Conservation (phyloP, 495 filamentous ascomycete species). For the Collariella sp. region DNA sequence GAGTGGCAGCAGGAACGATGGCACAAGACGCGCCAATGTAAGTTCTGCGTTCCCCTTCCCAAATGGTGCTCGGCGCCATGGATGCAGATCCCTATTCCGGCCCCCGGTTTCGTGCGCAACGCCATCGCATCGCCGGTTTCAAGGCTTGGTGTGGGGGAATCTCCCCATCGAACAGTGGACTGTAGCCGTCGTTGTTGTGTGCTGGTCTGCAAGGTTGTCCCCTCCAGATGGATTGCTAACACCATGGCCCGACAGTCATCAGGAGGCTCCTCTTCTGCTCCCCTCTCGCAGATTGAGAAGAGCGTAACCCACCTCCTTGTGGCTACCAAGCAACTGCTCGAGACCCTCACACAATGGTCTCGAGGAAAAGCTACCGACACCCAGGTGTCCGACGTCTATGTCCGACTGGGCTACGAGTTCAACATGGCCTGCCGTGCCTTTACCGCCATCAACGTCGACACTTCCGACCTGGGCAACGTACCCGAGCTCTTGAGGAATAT, state of each 20-base stretch:
- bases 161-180: not conserved
- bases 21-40: conserved; percentile 43
- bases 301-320: conserved; percentile 96
- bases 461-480: conserved; percentile 85
- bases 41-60: conserved; percentile 26
- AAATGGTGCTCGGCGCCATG: conserved; percentile 6
- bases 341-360: conserved; percentile 96
- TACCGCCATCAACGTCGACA: conserved; percentile 91
- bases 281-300: conserved; percentile 90
- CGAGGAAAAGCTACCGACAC: conserved; percentile 81
- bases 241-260: conserved; percentile 32
- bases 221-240: conserved; percentile 5
- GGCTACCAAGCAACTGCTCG: conserved; percentile 93
- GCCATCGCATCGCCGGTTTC: not conserved
- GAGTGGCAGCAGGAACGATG: conserved; percentile 26
- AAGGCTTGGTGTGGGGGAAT: not conserved
- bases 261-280: conserved; percentile 33
- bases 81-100: conserved; percentile 19
- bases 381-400: conserved; percentile 96
- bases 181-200: not conserved
- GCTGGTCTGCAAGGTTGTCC: not conserved
- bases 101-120: conserved; percentile 8
- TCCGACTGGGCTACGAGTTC: conserved; percentile 94
- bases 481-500: conserved; percentile 85
- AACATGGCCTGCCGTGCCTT: conserved; percentile 97